phyloP scores from a whole-genome alignment of 306 rosid species.

The Spatholobus suberectus region DNA sequence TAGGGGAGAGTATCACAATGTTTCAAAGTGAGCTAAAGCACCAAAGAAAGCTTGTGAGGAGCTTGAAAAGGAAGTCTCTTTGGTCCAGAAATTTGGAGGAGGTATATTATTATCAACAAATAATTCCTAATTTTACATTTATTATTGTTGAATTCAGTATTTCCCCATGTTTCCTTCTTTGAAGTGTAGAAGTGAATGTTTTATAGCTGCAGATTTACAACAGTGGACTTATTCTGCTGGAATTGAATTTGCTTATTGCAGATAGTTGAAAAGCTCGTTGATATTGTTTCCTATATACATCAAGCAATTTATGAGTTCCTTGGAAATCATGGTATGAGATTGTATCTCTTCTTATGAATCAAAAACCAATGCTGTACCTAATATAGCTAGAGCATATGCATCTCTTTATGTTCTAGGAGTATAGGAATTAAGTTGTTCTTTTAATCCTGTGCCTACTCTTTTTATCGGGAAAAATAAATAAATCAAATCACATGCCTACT shows the following conservation, averaged over 20 bases:
- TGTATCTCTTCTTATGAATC: slow-evolving; percentile 32
- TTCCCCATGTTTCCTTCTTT: background rate
- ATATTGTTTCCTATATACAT: slow-evolving; percentile 64
- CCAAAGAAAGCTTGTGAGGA: slow-evolving; percentile 82
- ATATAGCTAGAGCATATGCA: slow-evolving; percentile 1
- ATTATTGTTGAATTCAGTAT: slow-evolving; percentile 28
- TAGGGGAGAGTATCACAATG: slow-evolving; percentile 79
- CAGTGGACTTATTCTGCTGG: slow-evolving; percentile 16
- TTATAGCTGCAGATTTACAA: slow-evolving; percentile 5
- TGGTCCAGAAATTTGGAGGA: slow-evolving; percentile 87
- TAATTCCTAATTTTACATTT: slow-evolving; percentile 23
- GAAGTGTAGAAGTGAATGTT: background rate
- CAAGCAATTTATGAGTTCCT: slow-evolving; percentile 71
- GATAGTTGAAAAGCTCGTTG: slow-evolving; percentile 91
- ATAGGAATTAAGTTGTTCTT: background rate
- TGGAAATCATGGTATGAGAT: slow-evolving; percentile 66
- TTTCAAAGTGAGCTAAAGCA: slow-evolving; percentile 84
- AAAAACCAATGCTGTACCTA: background rate
- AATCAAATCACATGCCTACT: slow-evolving; percentile 3
- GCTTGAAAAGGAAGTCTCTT: slow-evolving; percentile 89
- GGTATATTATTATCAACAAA: slow-evolving; percentile 60
- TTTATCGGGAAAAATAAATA: background rate
- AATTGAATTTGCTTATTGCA: slow-evolving; percentile 57
- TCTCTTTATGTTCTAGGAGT: background rate
- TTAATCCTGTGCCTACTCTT: slow-evolving; percentile 14